phyloP scores from a whole-genome alignment of 257 asterid genomes.

The Eucommia ulmoides region DNA sequence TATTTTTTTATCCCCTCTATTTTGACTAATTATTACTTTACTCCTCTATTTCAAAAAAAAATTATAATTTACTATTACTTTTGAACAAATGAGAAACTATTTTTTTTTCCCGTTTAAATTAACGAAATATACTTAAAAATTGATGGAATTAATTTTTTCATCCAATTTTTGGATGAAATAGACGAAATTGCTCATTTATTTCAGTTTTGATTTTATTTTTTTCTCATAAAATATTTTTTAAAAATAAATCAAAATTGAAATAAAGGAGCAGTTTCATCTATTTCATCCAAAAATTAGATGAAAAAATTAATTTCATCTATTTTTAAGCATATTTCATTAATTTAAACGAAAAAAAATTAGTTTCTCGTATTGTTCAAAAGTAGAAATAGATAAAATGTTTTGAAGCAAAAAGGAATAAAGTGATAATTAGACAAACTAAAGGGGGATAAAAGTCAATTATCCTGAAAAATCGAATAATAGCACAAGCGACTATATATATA shows the following conservation, averaged over 20 bases:
- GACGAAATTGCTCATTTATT: not conserved
- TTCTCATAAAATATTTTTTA: too few relatives aligned
- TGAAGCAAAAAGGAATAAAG: too few relatives aligned
- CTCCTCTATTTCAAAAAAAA: not conserved
- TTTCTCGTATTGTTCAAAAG: not conserved
- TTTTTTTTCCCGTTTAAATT: too few relatives aligned
- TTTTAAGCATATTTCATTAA: too few relatives aligned
- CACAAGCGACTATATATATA: not conserved
- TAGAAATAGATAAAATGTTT: not conserved
- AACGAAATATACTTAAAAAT: too few relatives aligned
- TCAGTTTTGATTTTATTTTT: not conserved
- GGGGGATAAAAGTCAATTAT: not conserved
- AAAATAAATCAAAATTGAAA: too few relatives aligned
- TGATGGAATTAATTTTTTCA: too few relatives aligned
- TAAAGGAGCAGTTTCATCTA: too few relatives aligned
- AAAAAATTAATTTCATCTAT: too few relatives aligned
- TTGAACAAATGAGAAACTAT: not conserved
- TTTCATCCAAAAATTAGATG: too few relatives aligned
- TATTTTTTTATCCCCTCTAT: not conserved
- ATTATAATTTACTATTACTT: too few relatives aligned
- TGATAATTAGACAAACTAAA: too few relatives aligned
- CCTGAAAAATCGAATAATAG: not conserved
- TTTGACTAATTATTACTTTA: not conserved
- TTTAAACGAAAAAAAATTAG: not conserved
- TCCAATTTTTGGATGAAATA: not conserved